These are phyloP conservation scores for Sphagnum tenellum DNA, from an alignment of 225 moss, liverwort and hornwort species.

Conservation along the genomic window DNA sequence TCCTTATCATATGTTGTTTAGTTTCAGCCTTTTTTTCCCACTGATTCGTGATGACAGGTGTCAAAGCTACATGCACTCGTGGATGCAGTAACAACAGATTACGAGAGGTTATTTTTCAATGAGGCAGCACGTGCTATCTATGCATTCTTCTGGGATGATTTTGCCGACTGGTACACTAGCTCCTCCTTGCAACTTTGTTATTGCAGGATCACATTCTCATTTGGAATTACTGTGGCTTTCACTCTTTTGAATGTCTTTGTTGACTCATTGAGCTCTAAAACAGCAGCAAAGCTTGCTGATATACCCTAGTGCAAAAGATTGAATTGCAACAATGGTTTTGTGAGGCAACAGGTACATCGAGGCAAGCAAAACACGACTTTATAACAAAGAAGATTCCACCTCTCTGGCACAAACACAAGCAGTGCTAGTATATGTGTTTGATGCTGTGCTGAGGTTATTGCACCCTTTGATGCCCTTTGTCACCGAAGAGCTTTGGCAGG, in stretches of 20 bases:
- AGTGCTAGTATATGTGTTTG: constrained; percentile 67
- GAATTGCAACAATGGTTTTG: no score
- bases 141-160: constrained; percentile 88
- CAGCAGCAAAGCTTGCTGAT: no score
- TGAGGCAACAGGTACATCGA: constrained; percentile 62
- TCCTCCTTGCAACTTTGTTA: background rate
- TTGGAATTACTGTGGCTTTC: no score
- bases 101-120: constrained; percentile 62
- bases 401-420: constrained; percentile 41
- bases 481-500: constrained; percentile 96
- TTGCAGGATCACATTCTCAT: no score
- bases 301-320: no score
- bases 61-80: constrained; percentile 70
- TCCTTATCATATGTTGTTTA: no score
- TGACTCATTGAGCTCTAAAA: no score
- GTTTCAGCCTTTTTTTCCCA: no score
- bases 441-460: constrained; percentile 51
- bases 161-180: constrained; percentile 69
- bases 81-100: constrained; percentile 61
- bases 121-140: constrained; percentile 78
- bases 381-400: constrained; percentile 49
- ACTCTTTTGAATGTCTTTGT: no score
- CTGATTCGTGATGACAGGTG: constrained; percentile 27
- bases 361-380: constrained; percentile 75
- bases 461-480: constrained; percentile 89